phyloP scores from a whole-genome alignment of 1,284 basidiomycete genomes.

The Cerioporus squamosus region DNA sequence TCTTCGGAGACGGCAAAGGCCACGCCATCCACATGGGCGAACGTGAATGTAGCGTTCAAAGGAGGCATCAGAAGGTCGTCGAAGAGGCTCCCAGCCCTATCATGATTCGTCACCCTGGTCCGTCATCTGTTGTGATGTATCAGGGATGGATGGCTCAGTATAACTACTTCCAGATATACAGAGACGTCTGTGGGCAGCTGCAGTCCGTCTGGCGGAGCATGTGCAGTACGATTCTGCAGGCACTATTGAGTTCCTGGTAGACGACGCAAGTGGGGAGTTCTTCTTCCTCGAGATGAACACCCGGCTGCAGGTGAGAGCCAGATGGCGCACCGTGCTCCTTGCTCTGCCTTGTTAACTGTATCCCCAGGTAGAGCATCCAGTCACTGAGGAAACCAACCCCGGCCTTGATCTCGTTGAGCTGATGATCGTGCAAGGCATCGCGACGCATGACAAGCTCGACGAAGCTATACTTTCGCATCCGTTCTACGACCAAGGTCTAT shows the following conservation, averaged over 20 bases:
- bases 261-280: conserved; percentile 56
- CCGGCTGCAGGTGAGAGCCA: conserved; percentile 54
- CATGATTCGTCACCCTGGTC: conserved; percentile 44
- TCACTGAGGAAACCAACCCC: conserved; percentile 64
- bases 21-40: conserved; percentile 71
- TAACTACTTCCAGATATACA: conserved; percentile 29
- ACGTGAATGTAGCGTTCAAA: conserved; percentile 73
- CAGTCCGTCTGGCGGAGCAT: conserved; percentile 51
- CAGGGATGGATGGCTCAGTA: no score
- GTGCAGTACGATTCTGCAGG: conserved; percentile 67
- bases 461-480: conserved; percentile 26
- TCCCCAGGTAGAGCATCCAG: conserved; percentile 68
- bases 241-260: conserved; percentile 74
- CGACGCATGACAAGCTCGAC: conserved; percentile 31
- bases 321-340: background rate
- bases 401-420: conserved; percentile 68
- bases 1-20: conserved; percentile 68
- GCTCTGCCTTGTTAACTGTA: no score
- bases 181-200: conserved; percentile 50
- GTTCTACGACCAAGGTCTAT: conserved; percentile 39
- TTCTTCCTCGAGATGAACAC: conserved; percentile 83
- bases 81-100: conserved; percentile 71
- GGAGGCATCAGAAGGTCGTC: conserved; percentile 76
- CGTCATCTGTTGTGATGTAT: background rate
- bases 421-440: conserved; percentile 63